A percentile compares a stretch with the other conserved stretches of the same genome.
Conservation (phyloP, 148 eudicot species). For the Limonium bicolor region DNA sequence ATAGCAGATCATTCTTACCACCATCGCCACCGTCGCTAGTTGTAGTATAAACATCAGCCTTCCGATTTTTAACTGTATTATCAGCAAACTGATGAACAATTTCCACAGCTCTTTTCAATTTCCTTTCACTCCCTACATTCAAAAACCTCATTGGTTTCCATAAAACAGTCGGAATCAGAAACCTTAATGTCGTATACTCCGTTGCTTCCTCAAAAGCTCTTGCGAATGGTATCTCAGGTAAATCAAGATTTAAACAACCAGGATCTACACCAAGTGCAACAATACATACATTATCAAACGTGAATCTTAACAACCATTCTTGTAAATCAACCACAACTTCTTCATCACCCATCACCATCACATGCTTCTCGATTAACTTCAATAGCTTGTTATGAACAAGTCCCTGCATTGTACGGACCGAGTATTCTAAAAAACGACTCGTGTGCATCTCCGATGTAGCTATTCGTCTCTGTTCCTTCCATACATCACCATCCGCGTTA, state of each 20-base stretch:
- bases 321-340: constrained; percentile 23
- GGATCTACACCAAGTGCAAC: constrained; percentile 47
- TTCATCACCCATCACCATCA: constrained; percentile 2
- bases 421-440: constrained; percentile 24
- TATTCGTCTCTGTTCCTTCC: constrained; percentile 37
- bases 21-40: no score
- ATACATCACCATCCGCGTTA: constrained; percentile 30
- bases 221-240: constrained; percentile 33
- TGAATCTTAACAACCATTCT: constrained; percentile 35
- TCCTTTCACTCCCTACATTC: constrained; percentile 20
- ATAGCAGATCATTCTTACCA: constrained; percentile 22
- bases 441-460: constrained; percentile 52
- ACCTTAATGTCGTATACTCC: constrained; percentile 27
- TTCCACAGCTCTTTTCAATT: constrained; percentile 20
- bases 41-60: constrained; percentile 8
- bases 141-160: constrained; percentile 40
- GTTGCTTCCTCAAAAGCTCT: constrained; percentile 45
- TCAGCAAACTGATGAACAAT: constrained; percentile 39
- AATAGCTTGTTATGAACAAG: constrained; percentile 34
- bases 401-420: constrained; percentile 19
- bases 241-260: constrained; percentile 20
- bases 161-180: constrained; percentile 24
- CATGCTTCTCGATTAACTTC: constrained; percentile 25
- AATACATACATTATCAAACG: constrained; percentile 35
- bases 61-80: constrained; percentile 29